Evolutionary conservation across 805 yeast genomes (phyloP), one percentile per base, ranked within the genome.

Genomic region (Yamadazyma endophytica): DNA sequence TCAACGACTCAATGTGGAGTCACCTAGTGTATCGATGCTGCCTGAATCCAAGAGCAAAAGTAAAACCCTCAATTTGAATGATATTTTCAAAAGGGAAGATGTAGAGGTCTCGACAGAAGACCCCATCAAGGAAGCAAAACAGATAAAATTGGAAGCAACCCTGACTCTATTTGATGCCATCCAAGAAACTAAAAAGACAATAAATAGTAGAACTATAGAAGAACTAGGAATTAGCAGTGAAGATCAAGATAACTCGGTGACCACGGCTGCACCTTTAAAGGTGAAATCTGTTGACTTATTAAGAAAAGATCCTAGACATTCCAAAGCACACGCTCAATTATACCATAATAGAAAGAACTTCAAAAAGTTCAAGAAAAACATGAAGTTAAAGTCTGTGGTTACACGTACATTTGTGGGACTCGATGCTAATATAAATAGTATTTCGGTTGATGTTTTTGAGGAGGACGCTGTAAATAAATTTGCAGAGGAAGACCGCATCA

Each of bases 331-430:
- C n/a, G n/a, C n/a, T 8, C 19, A 9, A 9, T 17, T 17, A 7
- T 35, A 42, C 23, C 12, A 26, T 12, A 50, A 44, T 8, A 37
- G 55, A 13, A 52, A 49, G 31, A 59, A 61, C 32, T 58, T 58
- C 43, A 61, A 61, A 36, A 50, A 33, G 8, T 61, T 61, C 38
- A 43, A 36, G 18, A 61, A 60, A 36, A 40, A 42, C 24, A 33
- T 35, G 9, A 40, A 43, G 4, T 14, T 44, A 7, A 43, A 43
- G 27, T 34, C 53, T 2, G 45, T 37, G 12, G 43, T 49, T 3
- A 37, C 51, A 0, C 32, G 58, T 23, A 31, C 52, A 1, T 53
- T 37, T 36, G 43, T 58, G 5, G 44, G 39, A 6, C 27, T 56
- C 29, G 40, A 37, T 11, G 27, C 21, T 15, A 23, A 18, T n/a